Conservation (phyloP, 441 rosid genomes). For the Populus hybrid region DNA sequence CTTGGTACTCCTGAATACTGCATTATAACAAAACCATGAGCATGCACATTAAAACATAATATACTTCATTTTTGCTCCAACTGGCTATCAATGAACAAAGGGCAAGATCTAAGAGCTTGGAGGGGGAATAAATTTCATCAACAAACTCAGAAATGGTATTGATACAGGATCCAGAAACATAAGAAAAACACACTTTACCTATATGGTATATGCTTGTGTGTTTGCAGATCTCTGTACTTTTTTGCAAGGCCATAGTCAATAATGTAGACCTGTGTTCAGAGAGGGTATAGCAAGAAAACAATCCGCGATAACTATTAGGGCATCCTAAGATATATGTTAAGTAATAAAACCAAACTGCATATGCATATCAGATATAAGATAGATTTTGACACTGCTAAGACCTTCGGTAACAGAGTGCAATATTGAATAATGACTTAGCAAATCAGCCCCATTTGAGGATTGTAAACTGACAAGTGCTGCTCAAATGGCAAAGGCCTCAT, state of each 20-base stretch:
- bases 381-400: neutral
- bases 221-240: constrained; percentile 83
- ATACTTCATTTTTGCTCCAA: neutral
- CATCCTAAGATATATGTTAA: neutral
- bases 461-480: neutral
- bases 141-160: neutral
- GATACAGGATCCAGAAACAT: no score
- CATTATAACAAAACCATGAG: neutral
- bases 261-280: constrained; percentile 59
- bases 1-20: neutral
- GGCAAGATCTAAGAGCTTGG: neutral
- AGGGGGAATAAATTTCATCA: neutral
- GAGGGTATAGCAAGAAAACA: neutral
- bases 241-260: constrained; percentile 97
- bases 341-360: neutral
- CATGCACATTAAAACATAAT: neutral
- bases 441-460: constrained; percentile 4
- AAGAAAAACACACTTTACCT: constrained; percentile 39
- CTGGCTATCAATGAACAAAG: neutral
- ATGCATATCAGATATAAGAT: neutral
- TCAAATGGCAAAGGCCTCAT: neutral
- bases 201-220: constrained; percentile 38
- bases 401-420: neutral
- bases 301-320: neutral
- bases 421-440: neutral